Conservation (phyloP, 139 green algal species). For the Coelastrella sp. region DNA sequence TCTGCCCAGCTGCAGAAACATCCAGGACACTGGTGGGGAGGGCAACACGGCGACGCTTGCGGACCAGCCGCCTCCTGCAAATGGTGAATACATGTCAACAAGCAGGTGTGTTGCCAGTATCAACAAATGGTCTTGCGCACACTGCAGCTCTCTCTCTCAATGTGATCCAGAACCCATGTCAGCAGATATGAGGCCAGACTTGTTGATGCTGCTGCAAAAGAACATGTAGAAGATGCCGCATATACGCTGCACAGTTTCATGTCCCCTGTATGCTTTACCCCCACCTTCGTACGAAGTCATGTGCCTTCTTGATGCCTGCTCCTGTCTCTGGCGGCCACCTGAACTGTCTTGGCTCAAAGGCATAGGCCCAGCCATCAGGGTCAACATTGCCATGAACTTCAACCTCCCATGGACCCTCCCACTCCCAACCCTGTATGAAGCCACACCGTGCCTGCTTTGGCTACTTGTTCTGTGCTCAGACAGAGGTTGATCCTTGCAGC, state of each 20-base stretch:
- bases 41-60: conserved; percentile 30
- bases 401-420: conserved; percentile 77
- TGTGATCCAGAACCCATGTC: too few relatives aligned
- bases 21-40: conserved; percentile 45
- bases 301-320: conserved; percentile 31
- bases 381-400: conserved; percentile 69
- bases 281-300: conserved; percentile 41
- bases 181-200: too few relatives aligned
- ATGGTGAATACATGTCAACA: too few relatives aligned
- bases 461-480: too few relatives aligned
- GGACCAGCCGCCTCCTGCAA: conserved; percentile 41
- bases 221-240: too few relatives aligned
- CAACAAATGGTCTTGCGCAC: too few relatives aligned
- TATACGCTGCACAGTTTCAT: too few relatives aligned
- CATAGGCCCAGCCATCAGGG: conserved; percentile 78
- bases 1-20: conserved; percentile 25
- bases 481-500: too few relatives aligned
- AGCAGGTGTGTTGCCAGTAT: too few relatives aligned
- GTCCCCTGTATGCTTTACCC: background rate
- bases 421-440: conserved; percentile 76
- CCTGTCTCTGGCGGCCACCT: conserved; percentile 46
- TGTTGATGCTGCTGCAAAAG: too few relatives aligned
- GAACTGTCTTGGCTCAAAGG: conserved; percentile 53
- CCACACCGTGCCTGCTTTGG: background rate
- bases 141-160: too few relatives aligned